A percentile compares a stretch with the other conserved stretches of the same genome.
phyloP scores from a whole-genome alignment of 805 yeast genomes.

The Candida oleophila region DNA sequence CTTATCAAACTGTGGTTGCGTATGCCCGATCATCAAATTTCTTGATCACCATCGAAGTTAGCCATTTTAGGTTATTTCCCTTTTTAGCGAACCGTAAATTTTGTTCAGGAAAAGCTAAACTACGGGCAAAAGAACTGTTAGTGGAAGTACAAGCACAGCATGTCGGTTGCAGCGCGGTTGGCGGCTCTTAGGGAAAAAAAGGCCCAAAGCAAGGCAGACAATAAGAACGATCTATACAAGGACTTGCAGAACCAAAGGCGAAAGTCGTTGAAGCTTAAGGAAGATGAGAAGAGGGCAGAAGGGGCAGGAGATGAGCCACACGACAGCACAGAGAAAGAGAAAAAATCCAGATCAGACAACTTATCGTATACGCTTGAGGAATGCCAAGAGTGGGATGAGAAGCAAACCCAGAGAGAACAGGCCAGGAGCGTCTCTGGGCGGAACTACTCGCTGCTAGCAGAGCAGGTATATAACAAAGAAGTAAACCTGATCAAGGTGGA shows the following conservation, averaged over 20 bases:
- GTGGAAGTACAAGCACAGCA: too few relatives aligned
- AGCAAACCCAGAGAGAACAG: conserved; percentile 24
- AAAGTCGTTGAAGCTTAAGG: conserved; percentile 11
- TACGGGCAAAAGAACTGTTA: too few relatives aligned
- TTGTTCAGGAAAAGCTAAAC: neutral
- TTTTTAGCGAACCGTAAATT: neutral
- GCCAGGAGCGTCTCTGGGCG: conserved; percentile 40
- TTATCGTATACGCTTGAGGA: conserved; percentile 56
- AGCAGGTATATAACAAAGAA: conserved; percentile 57
- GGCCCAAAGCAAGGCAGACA: conserved; percentile 14
- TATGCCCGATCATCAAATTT: neutral
- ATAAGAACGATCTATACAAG: conserved; percentile 15
- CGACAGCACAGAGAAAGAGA: conserved; percentile 36
- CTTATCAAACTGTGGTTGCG: neutral
- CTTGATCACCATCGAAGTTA: neutral
- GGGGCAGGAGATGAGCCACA: conserved; percentile 37
- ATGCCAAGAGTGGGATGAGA: conserved; percentile 59
- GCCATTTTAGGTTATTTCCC: neutral
- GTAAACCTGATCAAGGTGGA: conserved; percentile 35
- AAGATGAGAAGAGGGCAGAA: conserved; percentile 15
- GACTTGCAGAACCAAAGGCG: conserved; percentile 15
- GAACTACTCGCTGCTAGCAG: conserved; percentile 58
- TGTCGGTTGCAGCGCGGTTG: conserved; percentile 8
- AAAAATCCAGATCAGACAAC: conserved; percentile 37
- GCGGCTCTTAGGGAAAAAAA: conserved; percentile 16